Conservation (phyloP, 768 basidiomycete species). For the Suillus tomentosus region DNA sequence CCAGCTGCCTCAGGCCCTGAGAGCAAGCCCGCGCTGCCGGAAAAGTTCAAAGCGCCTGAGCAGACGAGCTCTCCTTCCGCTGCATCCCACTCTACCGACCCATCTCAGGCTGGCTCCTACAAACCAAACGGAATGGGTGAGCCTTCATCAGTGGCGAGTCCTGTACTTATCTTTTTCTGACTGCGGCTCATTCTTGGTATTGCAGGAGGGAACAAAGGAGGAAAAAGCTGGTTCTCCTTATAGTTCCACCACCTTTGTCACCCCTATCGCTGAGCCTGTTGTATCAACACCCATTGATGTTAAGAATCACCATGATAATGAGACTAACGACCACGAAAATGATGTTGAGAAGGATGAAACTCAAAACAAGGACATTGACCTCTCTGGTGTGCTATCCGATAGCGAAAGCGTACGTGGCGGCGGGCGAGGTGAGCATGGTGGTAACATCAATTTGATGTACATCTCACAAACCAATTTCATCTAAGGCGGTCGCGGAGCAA, state of each 20-base stretch:
- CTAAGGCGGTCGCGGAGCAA: not conserved
- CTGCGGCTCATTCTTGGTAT: constrained; percentile 29
- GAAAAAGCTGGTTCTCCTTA: not conserved
- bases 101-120: constrained; percentile 12
- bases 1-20: not conserved
- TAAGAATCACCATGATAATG: constrained; percentile 27
- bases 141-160: constrained; percentile 36
- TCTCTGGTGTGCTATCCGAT: constrained; percentile 22
- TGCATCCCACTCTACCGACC: not conserved
- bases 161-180: constrained; percentile 25
- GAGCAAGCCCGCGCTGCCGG: constrained; percentile 10
- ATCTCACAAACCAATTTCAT: constrained; percentile 3
- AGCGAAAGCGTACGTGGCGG: constrained; percentile 14
- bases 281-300: constrained; percentile 26
- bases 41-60: constrained; percentile 10
- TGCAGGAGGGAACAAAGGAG: constrained; percentile 21
- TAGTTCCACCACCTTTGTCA: constrained; percentile 17
- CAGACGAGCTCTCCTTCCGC: not conserved
- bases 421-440: constrained; percentile 19
- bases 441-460: not conserved
- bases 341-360: constrained; percentile 29
- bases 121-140: constrained; percentile 26
- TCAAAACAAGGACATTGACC: constrained; percentile 11
- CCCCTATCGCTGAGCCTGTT: constrained; percentile 24
- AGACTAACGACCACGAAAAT: constrained; percentile 25